Base-by-base conservation (phyloP, 495 filamentous ascomycete species). In the Arthonia radiata region DNA sequence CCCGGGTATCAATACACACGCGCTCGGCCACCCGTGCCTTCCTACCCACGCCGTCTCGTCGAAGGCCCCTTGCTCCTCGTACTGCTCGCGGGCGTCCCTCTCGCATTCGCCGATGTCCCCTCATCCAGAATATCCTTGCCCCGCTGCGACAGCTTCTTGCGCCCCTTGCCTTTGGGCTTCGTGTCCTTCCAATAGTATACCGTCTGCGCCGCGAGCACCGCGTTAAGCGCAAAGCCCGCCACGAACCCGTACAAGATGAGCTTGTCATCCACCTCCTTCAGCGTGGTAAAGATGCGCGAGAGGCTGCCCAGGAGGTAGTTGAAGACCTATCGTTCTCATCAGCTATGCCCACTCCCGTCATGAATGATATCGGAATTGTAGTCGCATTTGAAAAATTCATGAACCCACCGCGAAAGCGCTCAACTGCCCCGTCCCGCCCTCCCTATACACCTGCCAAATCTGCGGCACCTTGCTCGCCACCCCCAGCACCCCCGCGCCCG, bases 121-220 rank as follows among this genome's bases (percentile, higher is more conserved):
- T n/a, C n/a, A n/a, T n/a, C n/a, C n/a, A n/a, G n/a, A n/a, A n/a
- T n/a, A n/a, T n/a, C n/a, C n/a, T n/a, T n/a, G n/a, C n/a, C n/a
- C n/a, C n/a, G n/a, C n/a, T n/a, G n/a, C n/a, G n/a, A n/a, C n/a
- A n/a, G n/a, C n/a, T n/a, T n/a, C n/a, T n/a, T n/a, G n/a, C n/a
- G n/a, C n/a, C n/a, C n/a, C n/a, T n/a, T n/a, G n/a, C n/a, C n/a
- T n/a, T n/a, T n/a, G n/a, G n/a, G n/a, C n/a, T n/a, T n/a, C n/a
- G n/a, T n/a, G n/a, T n/a, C n/a, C n/a, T 91, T 91, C 86, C 86
- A 97, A 54, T 93, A 94, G 50, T 80, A 92, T 6, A 83, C 46
- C 80, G 94, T 91, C 57, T 97, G 86, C 25, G 53, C 51, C 3
- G 79, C 86, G 31, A 94, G 53, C 30, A 97, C 60, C 34, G 70